Percentiles rank a stretch among this genome's conserved stretches.
Evolutionary conservation across 129 eudicot species (phyloP).

Genomic region (Saussurea involucrata): DNA sequence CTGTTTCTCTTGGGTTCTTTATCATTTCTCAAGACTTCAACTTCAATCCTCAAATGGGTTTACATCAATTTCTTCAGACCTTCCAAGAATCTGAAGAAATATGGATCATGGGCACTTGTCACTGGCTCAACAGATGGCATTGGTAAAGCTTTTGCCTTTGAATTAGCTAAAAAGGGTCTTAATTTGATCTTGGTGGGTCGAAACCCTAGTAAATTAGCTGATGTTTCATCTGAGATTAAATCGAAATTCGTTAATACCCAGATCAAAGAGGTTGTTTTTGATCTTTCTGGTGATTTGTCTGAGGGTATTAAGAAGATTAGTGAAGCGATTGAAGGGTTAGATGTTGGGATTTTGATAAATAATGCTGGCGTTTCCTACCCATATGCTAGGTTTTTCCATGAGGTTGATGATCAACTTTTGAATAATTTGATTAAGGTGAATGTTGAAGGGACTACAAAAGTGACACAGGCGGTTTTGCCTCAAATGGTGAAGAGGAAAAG

Average conservation of each 20-base stretch:
- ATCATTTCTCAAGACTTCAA: slow-evolving; percentile 33
- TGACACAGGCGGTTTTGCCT: slow-evolving; percentile 76
- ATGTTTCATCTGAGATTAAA: slow-evolving; percentile 52
- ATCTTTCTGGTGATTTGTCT: slow-evolving; percentile 73
- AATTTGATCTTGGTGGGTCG: slow-evolving; percentile 78
- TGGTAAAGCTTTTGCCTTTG: slow-evolving; percentile 87
- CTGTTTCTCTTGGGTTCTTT: slow-evolving; percentile 48
- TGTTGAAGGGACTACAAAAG: slow-evolving; percentile 84
- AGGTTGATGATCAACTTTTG: slow-evolving; percentile 82
- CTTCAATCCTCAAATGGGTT: slow-evolving; percentile 65
- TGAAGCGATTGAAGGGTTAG: slow-evolving; percentile 66
- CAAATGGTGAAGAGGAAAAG: slow-evolving; percentile 80
- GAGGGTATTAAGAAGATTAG: slow-evolving; percentile 62
- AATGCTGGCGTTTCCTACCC: slow-evolving; percentile 93
- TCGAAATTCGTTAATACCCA: slow-evolving; percentile 46
- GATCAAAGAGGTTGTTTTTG: slow-evolving; percentile 72
- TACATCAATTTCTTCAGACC: slow-evolving; percentile 81
- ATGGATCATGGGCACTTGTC: slow-evolving; percentile 92
- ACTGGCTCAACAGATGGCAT: slow-evolving; percentile 98
- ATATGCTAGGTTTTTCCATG: slow-evolving; percentile 88
- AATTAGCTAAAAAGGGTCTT: slow-evolving; percentile 75
- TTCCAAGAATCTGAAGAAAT: slow-evolving; percentile 75
- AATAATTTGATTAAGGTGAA: slow-evolving; percentile 72
- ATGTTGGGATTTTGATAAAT: slow-evolving; percentile 80
- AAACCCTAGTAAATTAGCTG: slow-evolving; percentile 66